Base-by-base conservation (phyloP, 1,139 yeast species). In the Sugiyamaella grinbergsii region DNA sequence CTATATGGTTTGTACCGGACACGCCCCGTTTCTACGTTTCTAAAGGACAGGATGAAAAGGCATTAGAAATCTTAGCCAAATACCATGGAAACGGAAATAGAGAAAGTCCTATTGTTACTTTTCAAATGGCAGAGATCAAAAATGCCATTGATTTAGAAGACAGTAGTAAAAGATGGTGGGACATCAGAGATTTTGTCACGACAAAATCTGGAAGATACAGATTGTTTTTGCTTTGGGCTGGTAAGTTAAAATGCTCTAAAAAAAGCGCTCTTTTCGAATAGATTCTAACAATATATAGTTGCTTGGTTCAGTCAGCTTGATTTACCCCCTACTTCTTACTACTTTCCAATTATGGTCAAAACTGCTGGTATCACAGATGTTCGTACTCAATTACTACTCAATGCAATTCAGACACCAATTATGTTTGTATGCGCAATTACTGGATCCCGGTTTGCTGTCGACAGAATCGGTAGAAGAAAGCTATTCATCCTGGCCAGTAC, bases 1-100 rank as follows among this genome's bases (percentile, higher is more conserved):
- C 86, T 65, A 78, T 85, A 80, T 61, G 76, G 45, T 73, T 82
- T 62, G 79, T 84, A 68, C 98, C 98, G 6, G 98, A 93, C 65
- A 90, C 98, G 11, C 98, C 98, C 50, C 79, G 98, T 67, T 93
- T 72, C 69, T 83, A 90, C 61, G 83, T 91, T 46, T 81, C 85
- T 75, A 78, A 80, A 55, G 85, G 87, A 49, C 74, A 80, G 49
- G 59, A 75, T 32, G 88, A 80, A 2, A 75, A 73, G 58, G 98
- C 98, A 22, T 77, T 78, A 49, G 66, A 70, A 13, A 94, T 90
- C 3, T 69, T 91, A 51, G 71, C 74, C 36, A 80, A 71, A 66
- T 50, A 55, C 20, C 56, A 56, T 36, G 55, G 53, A 5, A 42
- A 43, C 10, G 55, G 55, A 1, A 44, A 52, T 18, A 24, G 36